Base-by-base conservation (phyloP, 2,329 filamentous ascomycete genomes). In the Xylariales sp. region DNA sequence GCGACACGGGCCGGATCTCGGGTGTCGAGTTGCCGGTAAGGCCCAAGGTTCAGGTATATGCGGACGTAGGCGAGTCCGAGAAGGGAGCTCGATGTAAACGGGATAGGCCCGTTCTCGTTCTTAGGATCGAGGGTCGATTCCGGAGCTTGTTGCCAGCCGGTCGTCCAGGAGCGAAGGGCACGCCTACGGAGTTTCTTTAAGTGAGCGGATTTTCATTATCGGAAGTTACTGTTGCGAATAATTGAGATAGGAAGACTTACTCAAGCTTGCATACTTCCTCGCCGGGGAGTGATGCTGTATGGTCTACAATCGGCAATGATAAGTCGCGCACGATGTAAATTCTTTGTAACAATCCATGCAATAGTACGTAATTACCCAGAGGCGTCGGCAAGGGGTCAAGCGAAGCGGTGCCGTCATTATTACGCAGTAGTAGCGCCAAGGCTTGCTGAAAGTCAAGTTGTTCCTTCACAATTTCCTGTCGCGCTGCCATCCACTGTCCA, bases 1-100 rank as follows among this genome's bases (percentile, higher is more conserved):
- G 83, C 81, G 16, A 84, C 83, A 0, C 75, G 69, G 0, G 70
- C 62, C 0, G 83, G 79, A 50, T 85, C 57, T 6, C 57, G 57
- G 3, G 57, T 48, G 14, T 61, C 43, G n/a, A 49, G 57, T 5
- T 50, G 28, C 16, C 57, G 57, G 57, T 61, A 49, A 10, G 57
- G 57, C 3, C 57, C 56, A 7, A 49, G 57, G 46, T 52, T 61
- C 28, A 61, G 39, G 16, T 49, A 49, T 28, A 61, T 61, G 30
- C 57, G 43, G 6, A 61, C 57, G 30, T 61, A 61, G 5, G 57
- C 57, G 18, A 61, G 57, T 10, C 57, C 57, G 10, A 61, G 57
- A 30, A 61, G 57, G 10, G 57, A 59, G 36, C 57, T 61, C 23
- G 57, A 61, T n/a, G 57, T 52, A 30, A 49, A 61, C 16, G 57